A percentile compares a stretch with the other conserved stretches of the same genome.
These are phyloP conservation scores for Psilocybe subaeruginosa DNA, from an alignment of 768 basidiomycete genomes.

Conservation along the genomic window DNA sequence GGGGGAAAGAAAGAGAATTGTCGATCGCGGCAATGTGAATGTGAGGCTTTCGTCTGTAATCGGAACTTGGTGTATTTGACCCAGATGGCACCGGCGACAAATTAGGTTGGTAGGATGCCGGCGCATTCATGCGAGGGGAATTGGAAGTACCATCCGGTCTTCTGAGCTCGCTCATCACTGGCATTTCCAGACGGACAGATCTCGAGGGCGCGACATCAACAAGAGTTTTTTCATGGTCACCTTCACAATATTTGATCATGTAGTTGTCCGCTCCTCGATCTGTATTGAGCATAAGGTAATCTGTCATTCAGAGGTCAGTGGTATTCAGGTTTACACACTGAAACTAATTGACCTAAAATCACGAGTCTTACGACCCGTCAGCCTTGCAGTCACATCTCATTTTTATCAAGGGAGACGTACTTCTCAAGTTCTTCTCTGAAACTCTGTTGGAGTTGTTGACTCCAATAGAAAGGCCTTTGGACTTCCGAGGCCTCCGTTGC, in stretches of 20 bases:
- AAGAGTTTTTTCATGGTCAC: constrained; percentile 73
- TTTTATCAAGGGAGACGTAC: constrained; percentile 39
- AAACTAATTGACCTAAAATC: constrained; percentile 60
- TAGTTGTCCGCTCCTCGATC: constrained; percentile 89
- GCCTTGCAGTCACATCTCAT: not conserved
- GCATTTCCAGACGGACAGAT: constrained; percentile 67
- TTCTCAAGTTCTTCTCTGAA: constrained; percentile 91
- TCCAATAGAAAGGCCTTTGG: constrained; percentile 81
- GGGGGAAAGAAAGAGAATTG: constrained; percentile 90
- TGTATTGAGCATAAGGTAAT: constrained; percentile 93
- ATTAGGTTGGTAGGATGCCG: constrained; percentile 40
- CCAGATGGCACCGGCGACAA: constrained; percentile 37
- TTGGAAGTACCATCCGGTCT: constrained; percentile 40
- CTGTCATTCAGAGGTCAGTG: constrained; percentile 36
- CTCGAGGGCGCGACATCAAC: constrained; percentile 81
- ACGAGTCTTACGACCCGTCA: constrained; percentile 60
- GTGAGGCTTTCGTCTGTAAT: constrained; percentile 71
- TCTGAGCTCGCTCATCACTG: constrained; percentile 72
- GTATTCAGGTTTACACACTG: constrained; percentile 1
- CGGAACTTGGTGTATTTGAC: constrained; percentile 36
- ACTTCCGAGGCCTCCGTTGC: constrained; percentile 59
- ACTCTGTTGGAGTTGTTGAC: constrained; percentile 71
- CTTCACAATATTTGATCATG: constrained; percentile 92
- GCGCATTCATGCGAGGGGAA: constrained; percentile 40
- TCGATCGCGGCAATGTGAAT: constrained; percentile 94